Evolutionary conservation across 495 filamentous ascomycete genomes (phyloP).

Genomic region (Aspergillus conjunctus): DNA sequence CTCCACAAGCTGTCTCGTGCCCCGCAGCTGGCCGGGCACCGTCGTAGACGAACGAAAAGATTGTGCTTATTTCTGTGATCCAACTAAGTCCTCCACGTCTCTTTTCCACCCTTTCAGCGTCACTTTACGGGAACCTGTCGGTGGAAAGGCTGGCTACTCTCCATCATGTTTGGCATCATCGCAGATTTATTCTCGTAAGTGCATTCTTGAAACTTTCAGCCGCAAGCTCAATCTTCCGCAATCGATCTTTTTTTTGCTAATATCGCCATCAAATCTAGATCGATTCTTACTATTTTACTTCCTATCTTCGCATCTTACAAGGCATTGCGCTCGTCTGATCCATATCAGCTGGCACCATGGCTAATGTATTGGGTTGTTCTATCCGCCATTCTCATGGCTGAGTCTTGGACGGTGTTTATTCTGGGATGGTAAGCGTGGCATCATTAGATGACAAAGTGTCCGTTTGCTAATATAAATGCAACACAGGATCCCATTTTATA

Average conservation of each 20-base stretch:
- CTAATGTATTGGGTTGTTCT: conserved; percentile 99
- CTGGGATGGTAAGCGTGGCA: conserved; percentile 64
- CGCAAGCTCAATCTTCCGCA: not conserved
- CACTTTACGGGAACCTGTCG: not conserved
- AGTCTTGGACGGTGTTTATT: conserved; percentile 85
- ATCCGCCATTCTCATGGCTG: conserved; percentile 75
- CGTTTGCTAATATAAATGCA: not conserved
- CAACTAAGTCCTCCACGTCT: not conserved
- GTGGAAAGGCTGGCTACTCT: too few relatives aligned
- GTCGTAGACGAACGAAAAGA: conserved; percentile 10
- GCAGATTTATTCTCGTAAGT: conserved; percentile 79
- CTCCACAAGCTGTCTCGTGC: conserved; percentile 20
- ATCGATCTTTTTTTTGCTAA: conserved; percentile 33
- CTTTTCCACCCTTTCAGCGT: conserved; percentile 1
- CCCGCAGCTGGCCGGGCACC: conserved; percentile 24
- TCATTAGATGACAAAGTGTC: conserved; percentile 10
- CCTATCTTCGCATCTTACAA: conserved; percentile 98
- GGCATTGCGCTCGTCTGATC: conserved; percentile 90
- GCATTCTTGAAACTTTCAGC: conserved; percentile 10
- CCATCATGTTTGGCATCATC: conserved; percentile 77
- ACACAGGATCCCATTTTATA: conserved; percentile 85
- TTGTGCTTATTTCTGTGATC: not conserved
- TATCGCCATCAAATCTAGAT: conserved; percentile 41
- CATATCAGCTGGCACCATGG: conserved; percentile 93
- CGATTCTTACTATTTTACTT: conserved; percentile 87